These are phyloP conservation scores for Citeromyces hawaiiensis DNA, from an alignment of 1,139 yeast genomes.

Conservation along the genomic window DNA sequence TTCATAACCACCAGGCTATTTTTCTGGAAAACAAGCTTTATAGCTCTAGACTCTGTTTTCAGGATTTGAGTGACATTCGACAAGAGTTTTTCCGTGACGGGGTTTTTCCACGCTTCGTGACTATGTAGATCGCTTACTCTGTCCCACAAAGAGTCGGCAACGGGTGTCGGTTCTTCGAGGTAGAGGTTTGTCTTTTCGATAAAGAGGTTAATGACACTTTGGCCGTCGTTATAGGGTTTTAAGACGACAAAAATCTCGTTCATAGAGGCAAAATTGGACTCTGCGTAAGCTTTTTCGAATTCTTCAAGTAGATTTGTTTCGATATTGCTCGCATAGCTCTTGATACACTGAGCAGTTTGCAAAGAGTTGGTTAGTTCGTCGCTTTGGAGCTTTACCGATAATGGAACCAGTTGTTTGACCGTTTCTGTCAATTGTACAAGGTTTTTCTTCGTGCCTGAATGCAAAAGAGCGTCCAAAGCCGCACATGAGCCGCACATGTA, in stretches of 20 bases:
- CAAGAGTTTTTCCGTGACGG: conserved; percentile 10
- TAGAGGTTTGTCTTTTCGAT: conserved; percentile 35
- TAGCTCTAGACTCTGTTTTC: conserved; percentile 60
- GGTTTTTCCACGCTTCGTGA: conserved; percentile 17
- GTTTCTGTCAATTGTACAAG: conserved; percentile 57
- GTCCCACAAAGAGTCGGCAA: neutral
- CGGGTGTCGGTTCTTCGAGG: neutral
- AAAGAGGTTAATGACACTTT: conserved; percentile 69
- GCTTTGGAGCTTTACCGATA: conserved; percentile 49
- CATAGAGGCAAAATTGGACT: conserved; percentile 59
- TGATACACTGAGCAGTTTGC: conserved; percentile 40
- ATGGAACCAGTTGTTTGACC: conserved; percentile 47
- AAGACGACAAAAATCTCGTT: conserved; percentile 70
- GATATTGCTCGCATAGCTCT: conserved; percentile 63
- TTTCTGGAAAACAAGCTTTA: conserved; percentile 52
- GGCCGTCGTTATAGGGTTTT: conserved; percentile 75
- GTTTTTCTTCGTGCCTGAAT: conserved; percentile 25
- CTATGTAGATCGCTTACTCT: conserved; percentile 20
- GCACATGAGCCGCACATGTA: conserved; percentile 32
- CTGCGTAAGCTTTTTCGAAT: conserved; percentile 39
- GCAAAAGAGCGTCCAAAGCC: conserved; percentile 27
- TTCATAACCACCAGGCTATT: conserved; percentile 52
- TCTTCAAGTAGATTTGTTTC: conserved; percentile 50
- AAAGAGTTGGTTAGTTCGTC: conserved; percentile 35
- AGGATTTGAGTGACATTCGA: conserved; percentile 22